Evolutionary conservation across 2,329 filamentous ascomycete genomes (phyloP), one percentile per base, ranked within the genome.

Genomic region (Diaporthe amygdali): DNA sequence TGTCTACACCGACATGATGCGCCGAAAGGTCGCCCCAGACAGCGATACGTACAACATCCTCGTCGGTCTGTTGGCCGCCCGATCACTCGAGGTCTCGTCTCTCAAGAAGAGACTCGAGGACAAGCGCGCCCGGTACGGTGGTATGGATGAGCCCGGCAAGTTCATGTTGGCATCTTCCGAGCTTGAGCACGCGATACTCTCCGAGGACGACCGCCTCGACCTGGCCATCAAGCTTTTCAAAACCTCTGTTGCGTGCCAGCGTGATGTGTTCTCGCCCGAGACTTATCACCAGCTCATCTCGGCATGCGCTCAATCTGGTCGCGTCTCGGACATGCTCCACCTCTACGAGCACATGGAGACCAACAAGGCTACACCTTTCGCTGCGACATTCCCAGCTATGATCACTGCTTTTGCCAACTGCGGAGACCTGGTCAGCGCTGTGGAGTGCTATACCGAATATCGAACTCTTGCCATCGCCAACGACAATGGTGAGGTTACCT

Each of bases 391-490:
- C 82, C 93, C 95, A 1, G 89, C 92, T 22, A 97, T 99, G 94
- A 98, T 99, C 80, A 91, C 93, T n/a, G 95, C 95, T 0, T 98
- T 97, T 79, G 94, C 94, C 72, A 89, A 89, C 51, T 89, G 89
- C 14, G 93, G 95, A 63, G 95, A 98, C 79, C 84, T 98, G 54
- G 87, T 91, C 76, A 97, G 93, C 76, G 96, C 95, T 25, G 94
- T 98, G 8, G 95, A 97, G 80, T 95, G 94, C 82, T 99, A 98
- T 83, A 96, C 97, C 74, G 94, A 97, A 82, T 98, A 98, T 86
- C 94, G 94, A 78, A 89, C 90, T 55, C 86, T 98, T 51, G 95
- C 96, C n/a, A 90, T 98, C 66, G 91, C 92, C 47, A 89, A 96
- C 79, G 93, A 98, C 80, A 90, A 88, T 47, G 95, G 95, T 70